phyloP scores from a whole-genome alignment of 2,329 filamentous ascomycete genomes.

The Sporothrix curviconia region DNA sequence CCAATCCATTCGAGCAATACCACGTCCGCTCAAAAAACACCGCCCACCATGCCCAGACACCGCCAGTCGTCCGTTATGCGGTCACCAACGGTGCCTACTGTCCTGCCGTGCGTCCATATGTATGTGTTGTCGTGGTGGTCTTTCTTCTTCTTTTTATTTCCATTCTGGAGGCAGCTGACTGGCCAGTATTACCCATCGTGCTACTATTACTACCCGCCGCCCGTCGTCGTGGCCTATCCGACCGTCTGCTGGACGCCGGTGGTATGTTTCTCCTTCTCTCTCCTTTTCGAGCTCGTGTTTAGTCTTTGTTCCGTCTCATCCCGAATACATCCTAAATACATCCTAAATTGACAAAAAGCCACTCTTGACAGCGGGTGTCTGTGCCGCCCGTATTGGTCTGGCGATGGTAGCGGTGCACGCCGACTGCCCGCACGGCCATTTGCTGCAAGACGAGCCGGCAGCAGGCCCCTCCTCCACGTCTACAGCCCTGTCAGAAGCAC shows the following conservation, averaged over 20 bases:
- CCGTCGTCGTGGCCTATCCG: background rate
- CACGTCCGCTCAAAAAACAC: background rate
- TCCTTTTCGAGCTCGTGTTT: too few species aligned
- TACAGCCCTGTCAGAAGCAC: too few species aligned
- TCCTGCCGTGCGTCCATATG: background rate
- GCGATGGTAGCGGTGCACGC: too few species aligned
- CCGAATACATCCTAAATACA: background rate
- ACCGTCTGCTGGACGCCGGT: slow-evolving; percentile 1
- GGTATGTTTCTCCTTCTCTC: background rate
- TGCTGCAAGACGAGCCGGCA: too few species aligned
- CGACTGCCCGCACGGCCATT: too few species aligned
- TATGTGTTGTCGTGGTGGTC: background rate
- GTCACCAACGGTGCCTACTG: background rate
- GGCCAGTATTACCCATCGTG: background rate
- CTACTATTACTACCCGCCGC: background rate
- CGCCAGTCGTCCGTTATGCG: background rate
- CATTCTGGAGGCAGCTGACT: background rate
- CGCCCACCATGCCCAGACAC: background rate
- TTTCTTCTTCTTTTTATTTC: background rate
- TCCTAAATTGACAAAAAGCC: too few species aligned
- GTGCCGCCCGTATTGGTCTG: too few species aligned
- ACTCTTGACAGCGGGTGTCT: too few species aligned
- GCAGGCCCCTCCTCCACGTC: too few species aligned
- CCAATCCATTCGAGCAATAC: background rate
- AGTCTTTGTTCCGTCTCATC: background rate